A percentile compares a stretch with the other conserved stretches of the same genome.
Evolutionary conservation across 108 stramenopile genomes (phyloP).

Genomic region (Cyclotella atomus): DNA sequence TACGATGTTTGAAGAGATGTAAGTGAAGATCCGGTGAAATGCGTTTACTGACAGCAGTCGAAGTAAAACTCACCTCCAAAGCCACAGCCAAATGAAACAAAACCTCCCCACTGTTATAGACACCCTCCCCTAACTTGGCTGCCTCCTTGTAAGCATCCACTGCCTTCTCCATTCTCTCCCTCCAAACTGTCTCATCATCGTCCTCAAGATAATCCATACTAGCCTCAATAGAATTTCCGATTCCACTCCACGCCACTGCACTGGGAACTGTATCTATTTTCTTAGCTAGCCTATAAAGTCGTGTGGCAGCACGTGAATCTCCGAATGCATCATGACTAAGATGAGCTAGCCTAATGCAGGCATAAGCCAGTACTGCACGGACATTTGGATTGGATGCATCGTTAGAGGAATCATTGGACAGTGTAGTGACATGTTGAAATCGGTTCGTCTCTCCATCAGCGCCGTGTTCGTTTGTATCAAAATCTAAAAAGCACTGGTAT

Average conservation of each 20-base stretch:
- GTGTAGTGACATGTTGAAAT: slow-evolving; percentile 78
- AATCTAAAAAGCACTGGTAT: slow-evolving; percentile 83
- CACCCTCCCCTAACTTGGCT: slow-evolving; percentile 30
- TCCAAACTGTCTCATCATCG: slow-evolving; percentile 24
- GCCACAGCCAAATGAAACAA: slow-evolving; percentile 79
- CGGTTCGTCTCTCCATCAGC: slow-evolving; percentile 17
- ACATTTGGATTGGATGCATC: slow-evolving; percentile 29
- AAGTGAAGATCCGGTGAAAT: too few species aligned
- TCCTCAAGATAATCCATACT: slow-evolving; percentile 36
- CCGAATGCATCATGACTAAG: slow-evolving; percentile 79
- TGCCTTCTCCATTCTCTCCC: slow-evolving; percentile 62
- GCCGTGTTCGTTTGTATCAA: background rate
- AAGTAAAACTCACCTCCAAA: slow-evolving; percentile 59
- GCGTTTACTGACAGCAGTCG: too few species aligned
- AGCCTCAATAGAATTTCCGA: slow-evolving; percentile 74
- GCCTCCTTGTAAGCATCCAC: slow-evolving; percentile 71
- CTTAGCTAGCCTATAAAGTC: slow-evolving; percentile 68
- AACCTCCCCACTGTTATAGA: slow-evolving; percentile 38
- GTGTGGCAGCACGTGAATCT: slow-evolving; percentile 72
- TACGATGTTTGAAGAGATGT: too few species aligned
- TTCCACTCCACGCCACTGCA: slow-evolving; percentile 65
- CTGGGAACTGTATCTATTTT: slow-evolving; percentile 71
- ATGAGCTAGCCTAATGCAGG: slow-evolving; percentile 74
- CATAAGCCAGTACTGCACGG: slow-evolving; percentile 64
- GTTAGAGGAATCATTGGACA: slow-evolving; percentile 16